These are phyloP conservation scores for Diplodia intermedia DNA, from an alignment of 2,329 filamentous ascomycete species.

Conservation along the genomic window DNA sequence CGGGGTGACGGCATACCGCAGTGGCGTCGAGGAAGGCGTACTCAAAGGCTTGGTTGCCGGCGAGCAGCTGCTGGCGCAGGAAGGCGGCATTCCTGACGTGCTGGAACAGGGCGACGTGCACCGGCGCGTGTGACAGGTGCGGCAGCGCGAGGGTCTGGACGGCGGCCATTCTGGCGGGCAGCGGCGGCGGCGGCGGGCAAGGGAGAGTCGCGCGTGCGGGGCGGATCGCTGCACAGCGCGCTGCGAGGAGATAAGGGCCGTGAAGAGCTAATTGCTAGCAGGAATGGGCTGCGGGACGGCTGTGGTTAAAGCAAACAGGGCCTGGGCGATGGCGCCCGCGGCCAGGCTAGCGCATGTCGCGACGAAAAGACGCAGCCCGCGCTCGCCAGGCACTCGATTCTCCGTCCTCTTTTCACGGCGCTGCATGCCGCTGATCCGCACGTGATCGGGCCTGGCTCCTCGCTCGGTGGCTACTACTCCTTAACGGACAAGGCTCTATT, in stretches of 20 bases:
- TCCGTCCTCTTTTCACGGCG: conserved; percentile 17
- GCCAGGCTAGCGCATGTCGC: conserved; percentile 15
- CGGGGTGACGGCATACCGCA: conserved; percentile 59
- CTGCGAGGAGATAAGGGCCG: conserved; percentile 5
- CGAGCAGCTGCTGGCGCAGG: conserved; percentile 82
- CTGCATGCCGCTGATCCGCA: conserved; percentile 27
- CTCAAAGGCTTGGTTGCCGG: conserved; percentile 83
- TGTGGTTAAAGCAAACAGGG: conserved; percentile 4
- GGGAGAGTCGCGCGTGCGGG: not conserved
- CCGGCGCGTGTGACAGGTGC: conserved; percentile 73
- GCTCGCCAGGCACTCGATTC: conserved; percentile 2
- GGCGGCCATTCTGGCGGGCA: conserved; percentile 50
- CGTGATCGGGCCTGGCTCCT: conserved; percentile 19
- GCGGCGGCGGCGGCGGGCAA: not conserved
- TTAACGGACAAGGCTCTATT: conserved; percentile 22
- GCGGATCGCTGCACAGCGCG: conserved; percentile 5
- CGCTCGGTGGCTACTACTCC: conserved; percentile 22
- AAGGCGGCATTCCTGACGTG: conserved; percentile 78
- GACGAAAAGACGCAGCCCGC: conserved; percentile 16
- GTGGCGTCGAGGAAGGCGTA: conserved; percentile 92
- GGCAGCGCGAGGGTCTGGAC: conserved; percentile 75
- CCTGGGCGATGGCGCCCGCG: conserved; percentile 15
- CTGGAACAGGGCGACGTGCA: conserved; percentile 78
- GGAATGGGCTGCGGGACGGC: not conserved
- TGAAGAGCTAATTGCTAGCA: not conserved